phyloP scores from a whole-genome alignment of 176 grass and related monocot genomes.

The Hordeum vulgare region DNA sequence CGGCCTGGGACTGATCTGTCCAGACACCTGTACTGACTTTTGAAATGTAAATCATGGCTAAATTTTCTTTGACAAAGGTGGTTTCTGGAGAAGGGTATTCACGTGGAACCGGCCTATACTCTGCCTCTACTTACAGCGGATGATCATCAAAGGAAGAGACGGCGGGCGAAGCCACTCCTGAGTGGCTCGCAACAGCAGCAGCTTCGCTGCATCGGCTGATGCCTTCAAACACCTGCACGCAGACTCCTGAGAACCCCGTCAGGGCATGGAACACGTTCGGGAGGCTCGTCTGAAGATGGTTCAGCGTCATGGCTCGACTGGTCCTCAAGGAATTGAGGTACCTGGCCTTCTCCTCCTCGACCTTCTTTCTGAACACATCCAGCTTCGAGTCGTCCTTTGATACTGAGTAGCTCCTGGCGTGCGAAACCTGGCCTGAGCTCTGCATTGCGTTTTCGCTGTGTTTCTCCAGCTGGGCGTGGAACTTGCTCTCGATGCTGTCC shows the following conservation, averaged over 20 bases:
- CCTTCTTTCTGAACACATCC: conserved; percentile 60
- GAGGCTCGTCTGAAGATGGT: conserved; percentile 77
- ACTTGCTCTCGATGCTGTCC: conserved; percentile 47
- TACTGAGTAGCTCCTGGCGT: conserved; percentile 25
- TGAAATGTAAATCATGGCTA: not conserved
- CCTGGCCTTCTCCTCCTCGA: conserved; percentile 72
- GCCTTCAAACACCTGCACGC: conserved; percentile 67
- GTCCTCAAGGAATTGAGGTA: conserved; percentile 65
- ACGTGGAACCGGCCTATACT: conserved; percentile 33
- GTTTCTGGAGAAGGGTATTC: conserved; percentile 34
- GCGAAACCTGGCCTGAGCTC: conserved; percentile 18
- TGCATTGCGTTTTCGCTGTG: conserved; percentile 34
- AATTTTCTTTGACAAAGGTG: not conserved
- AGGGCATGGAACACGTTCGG: conserved; percentile 91
- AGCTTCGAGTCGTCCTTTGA: conserved; percentile 52
- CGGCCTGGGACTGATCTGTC: not conserved
- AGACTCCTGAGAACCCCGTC: conserved; percentile 61
- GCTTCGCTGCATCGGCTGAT: conserved; percentile 57
- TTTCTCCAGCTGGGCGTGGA: conserved; percentile 53
- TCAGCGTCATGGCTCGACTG: conserved; percentile 80
- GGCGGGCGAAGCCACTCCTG: conserved; percentile 39
- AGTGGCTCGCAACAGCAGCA: conserved; percentile 22
- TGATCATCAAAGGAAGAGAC: conserved; percentile 36
- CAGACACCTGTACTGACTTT: conserved; percentile 23
- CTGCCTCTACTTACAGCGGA: conserved; percentile 56